Base-by-base conservation (phyloP, 2,329 filamentous ascomycete species). In the Alternaria metachromatica region DNA sequence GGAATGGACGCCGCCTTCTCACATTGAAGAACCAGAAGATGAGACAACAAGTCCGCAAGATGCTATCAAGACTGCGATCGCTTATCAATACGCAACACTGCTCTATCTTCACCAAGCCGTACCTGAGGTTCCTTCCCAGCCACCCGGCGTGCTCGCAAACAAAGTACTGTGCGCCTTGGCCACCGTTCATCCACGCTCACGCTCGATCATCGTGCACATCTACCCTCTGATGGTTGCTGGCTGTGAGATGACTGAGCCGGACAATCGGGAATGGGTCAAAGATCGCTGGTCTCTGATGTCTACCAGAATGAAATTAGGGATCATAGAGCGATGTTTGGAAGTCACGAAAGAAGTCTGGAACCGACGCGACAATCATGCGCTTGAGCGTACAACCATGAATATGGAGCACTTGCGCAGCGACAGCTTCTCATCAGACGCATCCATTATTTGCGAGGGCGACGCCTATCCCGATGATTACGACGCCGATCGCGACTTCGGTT, bases 161-260 rank as follows among this genome's bases (percentile, higher is more conserved):
- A 86, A 87, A 50, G 87, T 89, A 2, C 78, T 92, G 55, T 83
- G 86, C 21, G 84, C 87, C 55, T 80, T 92, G 3, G 89, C 88
- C 4, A 89, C 87, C 0, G 88, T 92, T 0, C 88, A 89, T 2
- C 78, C 87, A 2, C 85, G 82, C 11, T 90, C 88, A 37, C 85
- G 89, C 9, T 85, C 89, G 1, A 86, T 88, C 18, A 90, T 92
- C 49, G 86, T 92, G 3, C 90, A 92, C 43, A 90, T 92, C 62
- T 92, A 89, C 67, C 90, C 90, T 2, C 84, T 92, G 2, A 83
- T 91, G 66, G 88, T 87, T 1, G 90, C 90, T 4, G 89, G 89
- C 2, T 90, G 88, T 67, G 90, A 92, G 76, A 86, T 87, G 9
- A 81, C 84, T 23, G 83, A 83, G 4, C 80, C 82, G 13, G 88